Evolutionary conservation across 2,329 filamentous ascomycete species (phyloP), one percentile per base, ranked within the genome.

Genomic region (Pyrenophora tritici-repentis): DNA sequence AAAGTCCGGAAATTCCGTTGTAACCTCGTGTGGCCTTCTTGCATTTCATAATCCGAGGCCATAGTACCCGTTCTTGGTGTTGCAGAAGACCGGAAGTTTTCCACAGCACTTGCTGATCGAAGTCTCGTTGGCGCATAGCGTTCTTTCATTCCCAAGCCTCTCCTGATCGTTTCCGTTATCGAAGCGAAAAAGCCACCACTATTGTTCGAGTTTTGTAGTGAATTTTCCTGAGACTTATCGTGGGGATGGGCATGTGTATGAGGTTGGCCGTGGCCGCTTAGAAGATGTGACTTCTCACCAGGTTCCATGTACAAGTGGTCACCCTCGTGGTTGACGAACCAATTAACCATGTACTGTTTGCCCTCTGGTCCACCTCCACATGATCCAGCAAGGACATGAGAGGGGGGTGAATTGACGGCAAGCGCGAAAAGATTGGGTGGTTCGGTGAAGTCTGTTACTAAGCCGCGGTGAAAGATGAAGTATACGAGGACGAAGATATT

Each of bases 361-460:
- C 79, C 79, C 13, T 75, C 72, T 0, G 83, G 83, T 0, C 83
- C 84, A 10, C 75, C 78, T 1, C 82, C 84, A 62, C 83, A 85
- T 6, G 76, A 79, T 0, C 84, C 84, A 0, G 76, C 74, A n/a
- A 86, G 59, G 3, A 76, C 70, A 2, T 76, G 66, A 5, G 75
- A 79, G 0, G 80, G 79, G 0, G 83, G 83, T 20, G 78, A 82
- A 65, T 91, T 91, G 44, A 92, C 78, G 2, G 88, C 86, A 0
- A 91, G 73, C 0, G 85, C 78, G 62, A 92, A 91, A 2, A 91
- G 75, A 65, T 91, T 91, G 46, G 87, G 84, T 1, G 89, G 87
- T 63, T 93, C 89, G 0, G 86, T 89, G 65, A 88, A 91, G 73
- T 93, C 90, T 1, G 87, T 91, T 6, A 93, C 83, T 17, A 90